phyloP scores from a whole-genome alignment of 2,329 filamentous ascomycete species.

The Macrophomina pseudophaseolina region DNA sequence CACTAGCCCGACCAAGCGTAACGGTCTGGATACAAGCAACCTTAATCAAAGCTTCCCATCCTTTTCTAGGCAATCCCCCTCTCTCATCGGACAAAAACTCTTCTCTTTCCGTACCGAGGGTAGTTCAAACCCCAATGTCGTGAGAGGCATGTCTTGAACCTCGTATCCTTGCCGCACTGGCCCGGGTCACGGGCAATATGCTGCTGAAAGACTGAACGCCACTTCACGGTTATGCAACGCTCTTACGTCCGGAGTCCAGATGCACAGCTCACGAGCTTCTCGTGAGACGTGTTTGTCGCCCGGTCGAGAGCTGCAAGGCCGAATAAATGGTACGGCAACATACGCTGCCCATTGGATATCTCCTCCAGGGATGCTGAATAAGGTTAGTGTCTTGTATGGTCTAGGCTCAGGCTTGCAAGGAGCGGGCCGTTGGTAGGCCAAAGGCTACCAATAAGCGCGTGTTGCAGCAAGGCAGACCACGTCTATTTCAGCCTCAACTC shows the following conservation, averaged over 20 bases:
- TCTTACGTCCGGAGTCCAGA: not conserved
- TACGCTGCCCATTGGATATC: not conserved
- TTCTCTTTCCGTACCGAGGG: no score
- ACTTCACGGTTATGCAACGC: not conserved
- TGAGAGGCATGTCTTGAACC: not conserved
- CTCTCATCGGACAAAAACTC: not conserved
- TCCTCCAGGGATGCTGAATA: not conserved
- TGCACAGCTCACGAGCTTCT: not conserved
- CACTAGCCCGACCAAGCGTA: not conserved
- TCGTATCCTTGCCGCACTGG: not conserved
- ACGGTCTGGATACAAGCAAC: not conserved
- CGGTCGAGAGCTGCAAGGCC: not conserved
- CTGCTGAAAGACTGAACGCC: not conserved
- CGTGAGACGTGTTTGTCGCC: not conserved
- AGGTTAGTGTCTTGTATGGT: not conserved
- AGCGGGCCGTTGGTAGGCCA: not conserved
- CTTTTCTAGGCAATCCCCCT: not conserved
- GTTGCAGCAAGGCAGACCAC: not conserved
- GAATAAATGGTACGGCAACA: not conserved
- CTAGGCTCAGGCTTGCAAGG: not conserved
- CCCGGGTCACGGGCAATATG: not conserved
- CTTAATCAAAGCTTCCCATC: not conserved
- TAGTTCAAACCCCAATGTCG: no score
- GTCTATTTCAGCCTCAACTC: not conserved
- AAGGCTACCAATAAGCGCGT: not conserved